Conservation (phyloP, 2,329 filamentous ascomycete species). For the Aspergillus costaricaensis region DNA sequence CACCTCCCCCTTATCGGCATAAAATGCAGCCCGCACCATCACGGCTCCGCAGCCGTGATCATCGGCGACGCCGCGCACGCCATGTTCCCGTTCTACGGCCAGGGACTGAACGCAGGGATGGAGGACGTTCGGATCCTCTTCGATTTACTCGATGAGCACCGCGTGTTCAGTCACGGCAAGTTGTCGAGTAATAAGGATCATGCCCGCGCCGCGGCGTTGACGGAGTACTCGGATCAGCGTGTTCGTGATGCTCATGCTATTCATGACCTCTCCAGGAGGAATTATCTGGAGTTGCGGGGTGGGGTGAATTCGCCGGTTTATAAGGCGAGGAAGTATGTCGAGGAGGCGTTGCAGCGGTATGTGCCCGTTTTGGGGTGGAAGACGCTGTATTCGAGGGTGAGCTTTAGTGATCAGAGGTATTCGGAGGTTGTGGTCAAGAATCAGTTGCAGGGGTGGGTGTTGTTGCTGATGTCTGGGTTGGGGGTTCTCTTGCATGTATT, state of each 20-base stretch:
- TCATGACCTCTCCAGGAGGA: constrained; percentile 85
- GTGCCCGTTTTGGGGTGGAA: constrained; percentile 80
- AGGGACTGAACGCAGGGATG: constrained; percentile 95
- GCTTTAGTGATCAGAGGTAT: constrained; percentile 91
- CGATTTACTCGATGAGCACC: constrained; percentile 42
- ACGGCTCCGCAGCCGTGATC: constrained; percentile 73
- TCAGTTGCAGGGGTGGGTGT: no score
- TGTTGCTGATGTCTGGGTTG: no score
- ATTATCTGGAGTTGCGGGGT: constrained; percentile 91
- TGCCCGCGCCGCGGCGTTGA: constrained; percentile 55
- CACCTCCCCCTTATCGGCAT: constrained; percentile 92
- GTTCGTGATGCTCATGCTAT: constrained; percentile 82
- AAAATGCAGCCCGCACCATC: constrained; percentile 92
- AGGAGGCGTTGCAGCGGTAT: constrained; percentile 77
- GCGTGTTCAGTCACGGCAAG: constrained; percentile 32
- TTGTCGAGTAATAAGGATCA: no score
- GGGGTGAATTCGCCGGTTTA: constrained; percentile 79
- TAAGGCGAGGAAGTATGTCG: constrained; percentile 77
- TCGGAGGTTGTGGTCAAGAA: constrained; percentile 66
- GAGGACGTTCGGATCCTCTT: constrained; percentile 62
- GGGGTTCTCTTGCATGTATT: no score
- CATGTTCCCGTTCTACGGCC: constrained; percentile 98
- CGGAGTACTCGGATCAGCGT: constrained; percentile 73
- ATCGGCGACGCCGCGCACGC: constrained; percentile 94
- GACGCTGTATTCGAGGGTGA: constrained; percentile 89